A percentile compares a stretch with the other conserved stretches of the same genome.
phyloP scores from a whole-genome alignment of 208 protist genomes.

The Acanthamoeba triangularis region DNA sequence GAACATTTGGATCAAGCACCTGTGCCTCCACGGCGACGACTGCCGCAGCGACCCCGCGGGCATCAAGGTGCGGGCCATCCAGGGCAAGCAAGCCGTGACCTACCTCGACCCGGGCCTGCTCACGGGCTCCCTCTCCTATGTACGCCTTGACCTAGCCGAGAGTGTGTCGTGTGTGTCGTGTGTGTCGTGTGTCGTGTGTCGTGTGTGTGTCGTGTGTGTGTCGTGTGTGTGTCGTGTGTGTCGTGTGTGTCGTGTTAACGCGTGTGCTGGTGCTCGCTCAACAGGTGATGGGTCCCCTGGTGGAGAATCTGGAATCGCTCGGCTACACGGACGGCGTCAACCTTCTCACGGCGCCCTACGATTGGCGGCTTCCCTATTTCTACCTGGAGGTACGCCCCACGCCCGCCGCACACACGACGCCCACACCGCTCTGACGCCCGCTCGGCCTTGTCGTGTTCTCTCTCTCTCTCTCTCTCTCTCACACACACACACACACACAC shows the following conservation, averaged over 20 bases:
- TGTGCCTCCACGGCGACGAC: slow-evolving; percentile 64
- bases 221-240: too few relatives aligned
- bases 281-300: slow-evolving; percentile 73
- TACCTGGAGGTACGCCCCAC: slow-evolving; percentile 17
- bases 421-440: background rate
- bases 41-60: slow-evolving; percentile 44
- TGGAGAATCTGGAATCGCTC: slow-evolving; percentile 53
- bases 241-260: too few relatives aligned
- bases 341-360: slow-evolving; percentile 30
- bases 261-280: background rate
- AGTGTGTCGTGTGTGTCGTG: too few relatives aligned
- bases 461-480: too few relatives aligned
- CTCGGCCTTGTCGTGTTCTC: background rate
- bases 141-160: background rate
- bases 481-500: too few relatives aligned
- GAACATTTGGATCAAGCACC: slow-evolving; percentile 37
- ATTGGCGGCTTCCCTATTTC: slow-evolving; percentile 45
- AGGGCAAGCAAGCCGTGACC: slow-evolving; percentile 60
- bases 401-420: background rate
- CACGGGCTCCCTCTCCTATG: slow-evolving; percentile 57
- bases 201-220: too few relatives aligned
- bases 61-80: slow-evolving; percentile 54
- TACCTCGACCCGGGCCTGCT: slow-evolving; percentile 72
- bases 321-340: slow-evolving; percentile 65
- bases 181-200: too few relatives aligned